Conservation (phyloP, 768 basidiomycete genomes). For the Russula lepida region DNA sequence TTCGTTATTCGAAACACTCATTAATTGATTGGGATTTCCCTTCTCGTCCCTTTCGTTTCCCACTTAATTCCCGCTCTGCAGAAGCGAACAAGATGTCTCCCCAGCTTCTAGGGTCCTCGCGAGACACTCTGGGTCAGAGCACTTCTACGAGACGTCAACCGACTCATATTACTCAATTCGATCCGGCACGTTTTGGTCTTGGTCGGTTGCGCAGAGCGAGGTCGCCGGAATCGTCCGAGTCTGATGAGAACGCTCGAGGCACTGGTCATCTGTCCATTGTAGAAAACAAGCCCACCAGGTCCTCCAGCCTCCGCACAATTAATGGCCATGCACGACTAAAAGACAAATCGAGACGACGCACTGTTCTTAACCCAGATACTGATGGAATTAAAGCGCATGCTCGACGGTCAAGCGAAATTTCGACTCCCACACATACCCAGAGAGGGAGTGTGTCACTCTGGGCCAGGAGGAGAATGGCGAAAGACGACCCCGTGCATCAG, state of each 20-base stretch:
- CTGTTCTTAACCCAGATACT: not conserved
- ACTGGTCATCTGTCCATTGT: not conserved
- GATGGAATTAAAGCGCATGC: not conserved
- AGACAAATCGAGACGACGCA: slow-evolving; percentile 5
- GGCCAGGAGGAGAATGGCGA: slow-evolving; percentile 15
- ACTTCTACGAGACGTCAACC: not conserved
- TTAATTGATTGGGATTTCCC: not conserved
- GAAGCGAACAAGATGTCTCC: not conserved
- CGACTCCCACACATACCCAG: slow-evolving; percentile 5
- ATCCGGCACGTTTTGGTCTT: not conserved
- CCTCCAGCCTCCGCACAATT: not conserved
- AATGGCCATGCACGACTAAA: not conserved
- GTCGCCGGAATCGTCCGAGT: not conserved
- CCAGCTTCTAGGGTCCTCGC: not conserved
- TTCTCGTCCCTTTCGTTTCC: not conserved
- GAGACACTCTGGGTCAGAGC: not conserved
- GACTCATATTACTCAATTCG: not conserved
- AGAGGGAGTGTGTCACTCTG: slow-evolving; percentile 30
- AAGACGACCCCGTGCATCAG: not conserved
- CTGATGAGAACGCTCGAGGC: not conserved
- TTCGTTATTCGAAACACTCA: not conserved
- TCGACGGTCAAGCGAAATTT: not conserved
- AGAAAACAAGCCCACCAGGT: slow-evolving; percentile 12
- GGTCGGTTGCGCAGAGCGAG: not conserved
- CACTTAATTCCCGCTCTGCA: not conserved